Evolutionary conservation across 1,284 basidiomycete species (phyloP).

Genomic region (Rhodotorula sp.): DNA sequence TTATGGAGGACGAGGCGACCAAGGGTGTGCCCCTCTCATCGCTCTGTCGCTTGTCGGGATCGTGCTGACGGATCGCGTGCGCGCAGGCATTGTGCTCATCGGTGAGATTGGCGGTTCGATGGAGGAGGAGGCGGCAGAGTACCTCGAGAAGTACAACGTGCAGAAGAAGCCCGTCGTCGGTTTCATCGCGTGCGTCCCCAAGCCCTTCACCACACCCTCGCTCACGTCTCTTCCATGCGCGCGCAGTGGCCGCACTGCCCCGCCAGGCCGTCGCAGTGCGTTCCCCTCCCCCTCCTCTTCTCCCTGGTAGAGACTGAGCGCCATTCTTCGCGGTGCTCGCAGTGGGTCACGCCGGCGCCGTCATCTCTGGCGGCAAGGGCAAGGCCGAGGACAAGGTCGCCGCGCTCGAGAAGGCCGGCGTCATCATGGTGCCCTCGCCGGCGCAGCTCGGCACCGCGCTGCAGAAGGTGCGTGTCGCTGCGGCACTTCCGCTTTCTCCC

Average conservation of each 20-base stretch:
- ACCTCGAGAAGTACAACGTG: constrained; percentile 86
- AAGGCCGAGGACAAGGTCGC: constrained; percentile 93
- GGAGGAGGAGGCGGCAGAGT: constrained; percentile 98
- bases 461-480: constrained; percentile 63
- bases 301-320: too few relatives aligned
- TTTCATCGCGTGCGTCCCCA: constrained; percentile 85
- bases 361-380: constrained; percentile 97
- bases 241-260: constrained; percentile 66
- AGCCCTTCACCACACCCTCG: too few relatives aligned
- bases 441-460: constrained; percentile 87
- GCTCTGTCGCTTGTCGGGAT: background rate
- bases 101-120: constrained; percentile 99
- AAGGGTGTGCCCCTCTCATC: constrained; percentile 61
- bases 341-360: constrained; percentile 89
- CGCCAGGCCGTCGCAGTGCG: constrained; percentile 90
- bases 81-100: constrained; percentile 89
- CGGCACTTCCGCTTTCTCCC: too few relatives aligned
- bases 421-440: constrained; percentile 92
- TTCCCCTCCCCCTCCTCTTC: background rate
- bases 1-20: constrained; percentile 89
- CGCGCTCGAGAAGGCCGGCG: constrained; percentile 91
- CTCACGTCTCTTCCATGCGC: too few relatives aligned
- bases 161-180: constrained; percentile 94
- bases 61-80: background rate
- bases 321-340: too few relatives aligned